A percentile compares a stretch with the other conserved stretches of the same genome.
Conservation (phyloP, 2,329 filamentous ascomycete species). For the Talaromyces sp. region DNA sequence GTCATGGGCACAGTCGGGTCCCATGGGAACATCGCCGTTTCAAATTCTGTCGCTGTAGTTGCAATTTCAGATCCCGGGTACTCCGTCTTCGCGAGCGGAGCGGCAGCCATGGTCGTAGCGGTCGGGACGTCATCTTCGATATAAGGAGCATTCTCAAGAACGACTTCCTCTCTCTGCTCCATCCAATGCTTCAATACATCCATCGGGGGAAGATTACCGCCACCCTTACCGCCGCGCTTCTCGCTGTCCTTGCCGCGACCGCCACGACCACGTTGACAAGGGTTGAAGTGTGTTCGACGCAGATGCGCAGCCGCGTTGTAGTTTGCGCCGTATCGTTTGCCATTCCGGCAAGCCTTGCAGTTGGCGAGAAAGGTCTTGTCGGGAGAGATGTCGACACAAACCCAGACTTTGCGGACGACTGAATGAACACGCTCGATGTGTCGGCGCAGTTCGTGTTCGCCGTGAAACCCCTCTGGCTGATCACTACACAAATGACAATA, state of each 20-base stretch:
- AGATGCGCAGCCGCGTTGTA: conserved; percentile 94
- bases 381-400: conserved; percentile 58
- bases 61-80: conserved; percentile 16
- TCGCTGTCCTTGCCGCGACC: conserved; percentile 52
- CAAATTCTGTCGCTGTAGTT: conserved; percentile 19
- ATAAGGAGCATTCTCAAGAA: conserved; percentile 33
- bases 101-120: conserved; percentile 13
- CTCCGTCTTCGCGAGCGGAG: conserved; percentile 8
- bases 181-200: conserved; percentile 61
- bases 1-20: conserved; percentile 26
- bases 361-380: conserved; percentile 65
- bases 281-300: conserved; percentile 81
- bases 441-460: conserved; percentile 75
- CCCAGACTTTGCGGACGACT: conserved; percentile 56
- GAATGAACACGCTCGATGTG: conserved; percentile 68
- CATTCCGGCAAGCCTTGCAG: conserved; percentile 76
- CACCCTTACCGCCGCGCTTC: conserved; percentile 56
- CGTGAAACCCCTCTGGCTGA: conserved; percentile 74
- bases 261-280: conserved; percentile 49
- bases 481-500: conserved; percentile 68
- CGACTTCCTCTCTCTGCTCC: conserved; percentile 52
- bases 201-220: conserved; percentile 60
- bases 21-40: conserved; percentile 24
- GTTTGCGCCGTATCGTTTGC: conserved; percentile 83
- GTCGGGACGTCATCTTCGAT: conserved; percentile 23